Conservation (phyloP, 148 eudicot species). For the Persicaria maculosa region DNA sequence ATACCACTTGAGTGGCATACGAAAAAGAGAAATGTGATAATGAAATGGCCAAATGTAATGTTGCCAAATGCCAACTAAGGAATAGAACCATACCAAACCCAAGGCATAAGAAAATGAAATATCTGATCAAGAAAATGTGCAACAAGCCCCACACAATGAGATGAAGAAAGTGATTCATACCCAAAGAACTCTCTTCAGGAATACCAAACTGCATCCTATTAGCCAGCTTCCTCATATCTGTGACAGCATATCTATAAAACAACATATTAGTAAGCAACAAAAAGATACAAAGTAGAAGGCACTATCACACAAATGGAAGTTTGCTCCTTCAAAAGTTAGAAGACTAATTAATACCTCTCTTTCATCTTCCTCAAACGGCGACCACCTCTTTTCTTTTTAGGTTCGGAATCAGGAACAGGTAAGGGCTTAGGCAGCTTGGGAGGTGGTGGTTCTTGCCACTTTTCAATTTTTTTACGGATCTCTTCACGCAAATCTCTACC, state of each 20-base stretch:
- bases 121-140: not conserved
- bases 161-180: constrained; percentile 14
- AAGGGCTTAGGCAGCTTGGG: constrained; percentile 97
- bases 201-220: constrained; percentile 95
- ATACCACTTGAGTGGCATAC: not conserved
- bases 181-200: constrained; percentile 96
- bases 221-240: constrained; percentile 94
- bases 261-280: not conserved
- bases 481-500: constrained; percentile 75
- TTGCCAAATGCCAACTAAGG: not conserved
- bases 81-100: not conserved
- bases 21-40: not conserved
- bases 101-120: not conserved
- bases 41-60: not conserved
- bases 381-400: constrained; percentile 97
- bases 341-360: constrained; percentile 31
- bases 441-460: constrained; percentile 99
- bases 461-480: constrained; percentile 88
- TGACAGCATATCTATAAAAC: constrained; percentile 53
- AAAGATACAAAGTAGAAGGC: not conserved
- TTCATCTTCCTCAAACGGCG: constrained; percentile 93
- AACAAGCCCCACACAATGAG: not conserved
- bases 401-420: constrained; percentile 98
- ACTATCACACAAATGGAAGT: not conserved
- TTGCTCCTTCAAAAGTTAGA: not conserved